Percentiles rank a stretch among this genome's conserved stretches.
Evolutionary conservation across 2,329 filamentous ascomycete species (phyloP).

Genomic region (Periconia digitata): DNA sequence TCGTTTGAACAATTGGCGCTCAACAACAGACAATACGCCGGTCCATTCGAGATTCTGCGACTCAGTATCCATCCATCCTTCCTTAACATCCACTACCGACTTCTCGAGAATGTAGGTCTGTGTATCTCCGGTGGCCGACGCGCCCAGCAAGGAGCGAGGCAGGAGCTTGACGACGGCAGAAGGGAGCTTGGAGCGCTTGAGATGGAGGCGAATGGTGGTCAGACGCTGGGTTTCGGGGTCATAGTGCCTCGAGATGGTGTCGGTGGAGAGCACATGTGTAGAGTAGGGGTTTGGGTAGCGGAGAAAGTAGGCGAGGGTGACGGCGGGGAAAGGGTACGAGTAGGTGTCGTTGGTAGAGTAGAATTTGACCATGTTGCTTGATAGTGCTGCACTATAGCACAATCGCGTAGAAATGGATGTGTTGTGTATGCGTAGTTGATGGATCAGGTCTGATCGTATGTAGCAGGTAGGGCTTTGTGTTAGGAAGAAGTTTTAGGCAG

Average conservation of each 20-base stretch:
- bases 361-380: conserved; percentile 52
- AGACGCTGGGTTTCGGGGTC: conserved; percentile 74
- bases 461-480: too few relatives aligned
- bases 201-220: conserved; percentile 75
- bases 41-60: conserved; percentile 81
- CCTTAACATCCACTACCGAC: conserved; percentile 74
- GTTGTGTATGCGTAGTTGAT: conserved; percentile 3
- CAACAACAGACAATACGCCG: conserved; percentile 75
- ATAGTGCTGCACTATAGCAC: background rate
- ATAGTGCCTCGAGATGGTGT: conserved; percentile 74
- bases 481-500: conserved; percentile 16
- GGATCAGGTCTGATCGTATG: background rate
- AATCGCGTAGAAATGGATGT: background rate
- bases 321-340: conserved; percentile 79
- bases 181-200: conserved; percentile 80
- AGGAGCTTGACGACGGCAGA: conserved; percentile 74
- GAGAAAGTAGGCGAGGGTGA: conserved; percentile 86
- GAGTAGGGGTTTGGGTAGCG: conserved; percentile 87
- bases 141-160: conserved; percentile 68
- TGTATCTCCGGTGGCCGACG: conserved; percentile 60
- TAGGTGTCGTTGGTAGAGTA: conserved; percentile 66
- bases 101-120: conserved; percentile 81
- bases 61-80: conserved; percentile 83
- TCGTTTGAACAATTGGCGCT: conserved; percentile 70
- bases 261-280: conserved; percentile 78